Percentiles rank a stretch among this genome's conserved stretches.
These are phyloP conservation scores for Fraxinus sp. DNA, from an alignment of 305 asterid species.

Conservation along the genomic window DNA sequence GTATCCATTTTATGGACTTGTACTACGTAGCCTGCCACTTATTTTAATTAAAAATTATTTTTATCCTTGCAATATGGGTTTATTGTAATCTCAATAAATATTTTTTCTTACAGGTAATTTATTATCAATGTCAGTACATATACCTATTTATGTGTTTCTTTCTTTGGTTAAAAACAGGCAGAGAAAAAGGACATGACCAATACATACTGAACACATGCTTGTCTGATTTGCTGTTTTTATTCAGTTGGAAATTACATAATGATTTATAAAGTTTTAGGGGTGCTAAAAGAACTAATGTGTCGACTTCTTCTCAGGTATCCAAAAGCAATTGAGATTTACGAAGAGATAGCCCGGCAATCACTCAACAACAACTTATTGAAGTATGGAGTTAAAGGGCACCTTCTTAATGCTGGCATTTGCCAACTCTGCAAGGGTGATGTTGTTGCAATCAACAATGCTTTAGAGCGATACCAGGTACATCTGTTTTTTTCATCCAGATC, in stretches of 20 bases:
- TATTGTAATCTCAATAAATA: neutral
- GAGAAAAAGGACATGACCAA: neutral
- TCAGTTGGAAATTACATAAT: slow-evolving; percentile 8
- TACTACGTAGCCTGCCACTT: neutral
- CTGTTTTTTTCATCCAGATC: slow-evolving; percentile 3
- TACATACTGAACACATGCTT: neutral
- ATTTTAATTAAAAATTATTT: neutral
- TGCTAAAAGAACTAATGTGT: slow-evolving; percentile 22
- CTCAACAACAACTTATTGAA: slow-evolving; percentile 68
- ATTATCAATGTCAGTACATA: slow-evolving; percentile 1
- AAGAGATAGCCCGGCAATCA: slow-evolving; percentile 74
- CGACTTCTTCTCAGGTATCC: slow-evolving; percentile 49
- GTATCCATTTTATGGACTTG: neutral
- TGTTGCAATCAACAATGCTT: slow-evolving; percentile 70
- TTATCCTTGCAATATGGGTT: neutral
- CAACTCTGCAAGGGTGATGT: slow-evolving; percentile 75
- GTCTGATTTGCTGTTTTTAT: slow-evolving; percentile 19
- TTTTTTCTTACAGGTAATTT: neutral
- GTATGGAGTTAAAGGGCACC: slow-evolving; percentile 88
- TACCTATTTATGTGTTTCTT: neutral
- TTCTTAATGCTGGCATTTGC: slow-evolving; percentile 84
- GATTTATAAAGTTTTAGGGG: slow-evolving; percentile 1
- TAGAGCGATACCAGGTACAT: slow-evolving; percentile 70
- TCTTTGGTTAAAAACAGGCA: neutral
- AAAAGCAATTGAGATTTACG: slow-evolving; percentile 66